Conservation (phyloP, 208 protist genomes). For the Lotmaria passim region DNA sequence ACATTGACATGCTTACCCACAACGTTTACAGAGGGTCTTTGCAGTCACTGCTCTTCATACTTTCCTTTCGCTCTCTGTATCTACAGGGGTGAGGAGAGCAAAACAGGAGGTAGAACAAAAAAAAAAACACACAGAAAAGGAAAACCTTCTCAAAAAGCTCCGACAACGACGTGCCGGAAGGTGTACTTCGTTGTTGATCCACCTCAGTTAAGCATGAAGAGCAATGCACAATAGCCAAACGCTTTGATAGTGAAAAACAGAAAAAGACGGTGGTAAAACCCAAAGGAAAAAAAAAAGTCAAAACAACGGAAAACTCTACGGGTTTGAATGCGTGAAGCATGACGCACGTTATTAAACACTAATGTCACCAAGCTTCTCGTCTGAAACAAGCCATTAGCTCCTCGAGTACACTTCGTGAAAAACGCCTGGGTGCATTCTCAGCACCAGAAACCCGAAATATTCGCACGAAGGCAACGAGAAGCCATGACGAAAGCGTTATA, state of each 20-base stretch:
- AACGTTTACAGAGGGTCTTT: no score
- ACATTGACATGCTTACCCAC: no score
- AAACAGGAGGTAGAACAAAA: neutral
- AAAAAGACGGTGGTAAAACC: neutral
- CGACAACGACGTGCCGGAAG: neutral
- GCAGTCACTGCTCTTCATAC: neutral
- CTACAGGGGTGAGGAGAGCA: neutral
- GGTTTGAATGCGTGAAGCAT: neutral
- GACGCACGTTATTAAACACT: neutral
- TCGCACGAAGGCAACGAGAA: no score
- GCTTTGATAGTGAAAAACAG: neutral
- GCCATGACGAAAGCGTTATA: neutral
- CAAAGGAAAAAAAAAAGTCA: conserved; percentile 27
- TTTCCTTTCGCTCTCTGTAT: neutral
- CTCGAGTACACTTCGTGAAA: no score
- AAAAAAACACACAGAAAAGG: neutral
- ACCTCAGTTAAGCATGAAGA: neutral
- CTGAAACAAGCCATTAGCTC: neutral
- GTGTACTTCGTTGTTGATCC: neutral
- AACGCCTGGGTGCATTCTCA: no score
- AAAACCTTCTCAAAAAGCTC: neutral
- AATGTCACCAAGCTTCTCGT: conserved; percentile 3
- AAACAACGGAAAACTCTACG: neutral
- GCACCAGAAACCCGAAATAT: no score
- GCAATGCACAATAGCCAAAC: neutral